Evolutionary conservation across 1,284 basidiomycete genomes (phyloP), one percentile per base, ranked within the genome.

Genomic region (Moniliella sp.): DNA sequence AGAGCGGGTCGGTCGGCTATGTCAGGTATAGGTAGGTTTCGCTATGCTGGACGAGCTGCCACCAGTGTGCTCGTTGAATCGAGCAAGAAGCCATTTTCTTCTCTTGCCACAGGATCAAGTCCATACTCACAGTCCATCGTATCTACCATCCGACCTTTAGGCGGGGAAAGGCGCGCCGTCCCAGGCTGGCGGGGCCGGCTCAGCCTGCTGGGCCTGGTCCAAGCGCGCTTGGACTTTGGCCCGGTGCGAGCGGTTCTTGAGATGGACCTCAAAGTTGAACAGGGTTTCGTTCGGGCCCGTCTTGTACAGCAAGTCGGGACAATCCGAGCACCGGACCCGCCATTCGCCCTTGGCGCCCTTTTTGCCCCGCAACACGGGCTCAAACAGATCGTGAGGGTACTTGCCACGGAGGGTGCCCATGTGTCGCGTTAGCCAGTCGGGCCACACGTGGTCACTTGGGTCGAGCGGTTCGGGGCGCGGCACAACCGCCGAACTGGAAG

Each of bases 291-390:
- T 78, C 3, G 81, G 81, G 16, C 88, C 88, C 17, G 82, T 75
- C 44, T 78, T 84, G 67, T 94, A 97, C 35, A 94, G 64, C 75
- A 84, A 84, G 52, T 80, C 81, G 42, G 82, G 82, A 62, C 88
- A 94, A 61, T 94, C 88, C 38, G 76, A 58, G 62, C 88, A 97
- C 61, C 81, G 84, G 50, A 93, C 71, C 13, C 84, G 70, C 84
- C 86, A 94, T 59, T 86, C 80, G 1, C 45, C 37, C 18, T 33
- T 36, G 2, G 45, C 32, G 0, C 42, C 36, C 18, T 40, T 39
- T 3, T 18, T 25, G 13, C 45, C 42, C 4, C 45, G 39, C 15
- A 40, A 29, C 31, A 40, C 39, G 25, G 50, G 36, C 39, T 54
- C 49, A 51, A 94, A 83, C 33, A 63, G 71, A 57, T 94, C 84